Evolutionary conservation across 805 yeast species (phyloP).

Genomic region (Cyberlindnera xishuangbannaensis): DNA sequence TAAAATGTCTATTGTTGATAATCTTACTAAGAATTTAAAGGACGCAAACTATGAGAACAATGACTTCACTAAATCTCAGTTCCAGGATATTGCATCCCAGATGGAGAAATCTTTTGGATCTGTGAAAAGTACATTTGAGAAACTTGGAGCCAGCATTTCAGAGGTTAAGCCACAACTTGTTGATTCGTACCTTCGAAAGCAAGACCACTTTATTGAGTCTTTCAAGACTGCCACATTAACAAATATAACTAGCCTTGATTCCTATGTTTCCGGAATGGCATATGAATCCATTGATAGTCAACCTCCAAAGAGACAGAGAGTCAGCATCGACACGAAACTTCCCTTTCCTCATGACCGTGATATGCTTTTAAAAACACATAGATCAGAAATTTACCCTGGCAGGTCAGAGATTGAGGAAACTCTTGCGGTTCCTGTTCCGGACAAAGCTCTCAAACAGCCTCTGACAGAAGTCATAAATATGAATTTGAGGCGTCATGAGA

Average conservation of each 20-base stretch:
- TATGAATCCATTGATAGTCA: constrained; percentile 11
- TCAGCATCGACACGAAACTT: constrained; percentile 3
- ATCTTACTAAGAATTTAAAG: constrained; percentile 10
- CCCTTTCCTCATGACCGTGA: constrained; percentile 16
- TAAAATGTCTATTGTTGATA: constrained; percentile 10
- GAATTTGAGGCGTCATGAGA: too few species aligned
- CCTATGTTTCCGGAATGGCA: constrained; percentile 3
- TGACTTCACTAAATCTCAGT: constrained; percentile 12
- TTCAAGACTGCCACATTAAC: constrained; percentile 7
- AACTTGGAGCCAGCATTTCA: constrained; percentile 8
- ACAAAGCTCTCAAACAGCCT: constrained; percentile 3
- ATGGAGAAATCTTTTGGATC: constrained; percentile 12
- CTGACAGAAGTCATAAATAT: too few species aligned
- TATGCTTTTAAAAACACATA: constrained; percentile 6
- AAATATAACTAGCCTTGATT: constrained; percentile 4
- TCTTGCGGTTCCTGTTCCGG: constrained; percentile 1
- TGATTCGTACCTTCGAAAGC: constrained; percentile 12
- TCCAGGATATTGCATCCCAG: constrained; percentile 9
- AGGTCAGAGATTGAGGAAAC: too few species aligned
- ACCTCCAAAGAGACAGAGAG: constrained; percentile 19
- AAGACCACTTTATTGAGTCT: constrained; percentile 4
- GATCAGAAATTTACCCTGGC: constrained; percentile 6
- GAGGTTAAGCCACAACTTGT: constrained; percentile 16
- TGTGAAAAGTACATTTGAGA: constrained; percentile 10
- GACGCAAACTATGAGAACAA: constrained; percentile 11